phyloP scores from a whole-genome alignment of 2,329 filamentous ascomycete species.

The Colletotrichum graminicola region DNA sequence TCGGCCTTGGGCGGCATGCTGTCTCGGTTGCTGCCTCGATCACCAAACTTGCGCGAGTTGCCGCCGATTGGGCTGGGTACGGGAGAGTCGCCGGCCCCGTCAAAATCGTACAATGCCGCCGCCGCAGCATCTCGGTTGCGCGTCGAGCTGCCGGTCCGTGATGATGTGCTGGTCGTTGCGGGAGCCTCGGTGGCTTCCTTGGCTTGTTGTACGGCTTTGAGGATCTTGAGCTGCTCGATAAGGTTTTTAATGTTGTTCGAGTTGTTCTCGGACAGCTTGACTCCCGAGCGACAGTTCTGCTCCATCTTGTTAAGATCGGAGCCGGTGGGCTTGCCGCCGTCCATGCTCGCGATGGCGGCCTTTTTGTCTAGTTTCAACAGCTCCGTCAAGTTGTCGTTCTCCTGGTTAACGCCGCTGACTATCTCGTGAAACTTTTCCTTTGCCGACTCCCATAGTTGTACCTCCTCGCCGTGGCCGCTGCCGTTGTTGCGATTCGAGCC shows the following conservation, averaged over 20 bases:
- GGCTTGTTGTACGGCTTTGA: constrained; percentile 57
- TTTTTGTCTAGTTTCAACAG: constrained; percentile 57
- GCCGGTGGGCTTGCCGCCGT: constrained; percentile 47
- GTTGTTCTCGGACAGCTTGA: constrained; percentile 56
- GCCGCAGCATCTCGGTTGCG: constrained; percentile 44
- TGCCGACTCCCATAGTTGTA: constrained; percentile 57
- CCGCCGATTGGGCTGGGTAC: constrained; percentile 58
- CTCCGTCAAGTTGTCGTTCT: constrained; percentile 56
- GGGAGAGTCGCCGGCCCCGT: constrained; percentile 59
- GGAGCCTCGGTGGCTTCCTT: constrained; percentile 56
- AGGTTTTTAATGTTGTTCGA: constrained; percentile 52
- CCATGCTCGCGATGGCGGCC: constrained; percentile 54
- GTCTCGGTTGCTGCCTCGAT: constrained; percentile 57
- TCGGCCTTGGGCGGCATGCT: constrained; percentile 68
- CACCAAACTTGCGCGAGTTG: constrained; percentile 51
- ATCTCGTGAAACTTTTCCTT: constrained; percentile 56
- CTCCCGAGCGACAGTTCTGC: constrained; percentile 56
- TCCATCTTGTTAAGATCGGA: constrained; percentile 58
- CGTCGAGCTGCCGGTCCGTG: constrained; percentile 41
- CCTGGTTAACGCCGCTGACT: constrained; percentile 55
- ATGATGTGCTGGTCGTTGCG: constrained; percentile 33
- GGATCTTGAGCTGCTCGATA: constrained; percentile 58
- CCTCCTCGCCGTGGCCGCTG: constrained; percentile 58
- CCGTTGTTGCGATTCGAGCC: constrained; percentile 60
- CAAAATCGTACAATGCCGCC: constrained; percentile 59